These are phyloP conservation scores for Liquidambar formosana DNA, from an alignment of 164 flowering plant genomes.

Conservation along the genomic window DNA sequence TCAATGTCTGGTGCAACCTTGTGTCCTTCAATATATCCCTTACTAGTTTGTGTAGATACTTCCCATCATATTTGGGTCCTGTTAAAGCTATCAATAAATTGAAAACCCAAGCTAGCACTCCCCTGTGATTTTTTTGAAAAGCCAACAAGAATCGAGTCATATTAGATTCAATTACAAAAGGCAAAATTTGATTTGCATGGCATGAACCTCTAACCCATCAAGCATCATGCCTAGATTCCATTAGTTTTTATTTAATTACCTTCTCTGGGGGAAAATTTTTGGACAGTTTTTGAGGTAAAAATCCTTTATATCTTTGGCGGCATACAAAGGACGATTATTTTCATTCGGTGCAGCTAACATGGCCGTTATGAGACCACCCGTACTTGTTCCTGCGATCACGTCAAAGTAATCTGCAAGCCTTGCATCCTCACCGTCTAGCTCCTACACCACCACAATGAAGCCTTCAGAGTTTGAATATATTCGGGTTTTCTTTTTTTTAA, in stretches of 20 bases:
- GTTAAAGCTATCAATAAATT: background rate
- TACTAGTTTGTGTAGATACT: background rate
- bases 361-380: slow-evolving; percentile 33
- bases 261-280: slow-evolving; percentile 28
- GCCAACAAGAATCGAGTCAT: too few species aligned
- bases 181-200: too few species aligned
- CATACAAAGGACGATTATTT: slow-evolving; percentile 30
- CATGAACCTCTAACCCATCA: background rate
- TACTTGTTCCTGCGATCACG: slow-evolving; percentile 42
- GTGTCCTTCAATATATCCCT: background rate
- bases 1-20: background rate
- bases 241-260: slow-evolving; percentile 7
- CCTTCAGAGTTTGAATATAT: too few species aligned
- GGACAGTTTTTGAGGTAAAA: slow-evolving; percentile 32
- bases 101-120: background rate
- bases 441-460: slow-evolving; percentile 5
- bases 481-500: too few species aligned
- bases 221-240: too few species aligned
- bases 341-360: slow-evolving; percentile 37
- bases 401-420: slow-evolving; percentile 42
- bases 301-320: slow-evolving; percentile 30
- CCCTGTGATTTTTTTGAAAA: too few species aligned
- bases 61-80: background rate
- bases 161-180: too few species aligned
- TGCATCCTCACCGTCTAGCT: slow-evolving; percentile 32